phyloP scores from a whole-genome alignment of 2,329 filamentous ascomycete species.

The Leptosphaerulina australis region DNA sequence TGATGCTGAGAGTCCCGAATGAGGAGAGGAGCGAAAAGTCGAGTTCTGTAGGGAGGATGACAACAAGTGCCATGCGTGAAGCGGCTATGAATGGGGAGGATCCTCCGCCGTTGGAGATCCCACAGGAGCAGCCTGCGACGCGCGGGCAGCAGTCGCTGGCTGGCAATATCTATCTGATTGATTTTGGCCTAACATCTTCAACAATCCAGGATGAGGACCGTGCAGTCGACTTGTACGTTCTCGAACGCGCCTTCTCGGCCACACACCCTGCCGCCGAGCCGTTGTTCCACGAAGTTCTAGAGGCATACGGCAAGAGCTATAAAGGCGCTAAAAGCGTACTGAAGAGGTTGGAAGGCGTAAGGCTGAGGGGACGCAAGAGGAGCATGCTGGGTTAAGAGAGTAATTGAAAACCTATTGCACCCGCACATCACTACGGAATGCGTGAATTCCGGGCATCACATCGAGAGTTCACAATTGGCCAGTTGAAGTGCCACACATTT shows the following conservation, averaged over 20 bases:
- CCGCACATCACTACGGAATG: neutral
- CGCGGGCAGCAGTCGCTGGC: conserved; percentile 10
- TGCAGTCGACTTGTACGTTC: conserved; percentile 93
- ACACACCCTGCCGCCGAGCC: conserved; percentile 87
- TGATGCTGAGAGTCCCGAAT: conserved; percentile 69
- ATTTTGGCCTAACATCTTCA: conserved; percentile 88
- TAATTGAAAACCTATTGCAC: neutral
- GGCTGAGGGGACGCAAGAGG: conserved; percentile 91
- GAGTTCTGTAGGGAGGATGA: conserved; percentile 23
- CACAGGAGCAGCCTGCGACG: neutral
- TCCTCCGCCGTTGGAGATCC: conserved; percentile 12
- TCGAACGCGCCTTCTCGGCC: conserved; percentile 92
- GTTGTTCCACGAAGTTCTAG: conserved; percentile 75
- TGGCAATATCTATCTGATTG: conserved; percentile 87
- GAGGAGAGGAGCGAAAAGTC: neutral
- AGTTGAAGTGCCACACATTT: neutral
- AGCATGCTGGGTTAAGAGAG: conserved; percentile 84
- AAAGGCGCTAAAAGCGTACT: conserved; percentile 77
- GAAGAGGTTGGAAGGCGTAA: conserved; percentile 85
- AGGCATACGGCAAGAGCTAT: conserved; percentile 74
- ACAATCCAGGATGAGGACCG: conserved; percentile 86
- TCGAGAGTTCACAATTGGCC: neutral
- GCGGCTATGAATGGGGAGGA: conserved; percentile 28
- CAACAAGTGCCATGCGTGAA: conserved; percentile 31
- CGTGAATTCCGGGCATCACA: neutral